These are phyloP conservation scores for Saccharomyces uvarum DNA, from an alignment of 1,139 yeast species.

Conservation along the genomic window DNA sequence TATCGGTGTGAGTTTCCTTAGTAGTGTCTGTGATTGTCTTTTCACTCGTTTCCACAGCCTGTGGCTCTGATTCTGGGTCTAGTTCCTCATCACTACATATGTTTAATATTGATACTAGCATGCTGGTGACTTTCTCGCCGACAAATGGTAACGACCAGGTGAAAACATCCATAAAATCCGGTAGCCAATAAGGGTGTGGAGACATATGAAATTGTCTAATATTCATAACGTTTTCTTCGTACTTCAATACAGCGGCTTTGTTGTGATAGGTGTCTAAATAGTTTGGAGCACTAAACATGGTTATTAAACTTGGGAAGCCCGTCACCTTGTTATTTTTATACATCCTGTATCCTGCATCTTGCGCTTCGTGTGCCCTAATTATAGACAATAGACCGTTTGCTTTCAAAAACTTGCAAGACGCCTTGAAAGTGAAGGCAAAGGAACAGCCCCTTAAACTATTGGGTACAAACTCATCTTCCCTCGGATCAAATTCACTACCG, in stretches of 20 bases:
- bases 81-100: constrained; percentile 91
- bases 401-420: constrained; percentile 71
- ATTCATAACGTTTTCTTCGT: constrained; percentile 84
- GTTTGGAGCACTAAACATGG: constrained; percentile 94
- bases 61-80: constrained; percentile 33
- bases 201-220: constrained; percentile 84
- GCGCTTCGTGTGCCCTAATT: constrained; percentile 94
- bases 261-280: constrained; percentile 88
- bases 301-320: constrained; percentile 85
- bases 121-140: constrained; percentile 87
- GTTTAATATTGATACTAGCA: constrained; percentile 79
- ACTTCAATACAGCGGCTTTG: constrained; percentile 86
- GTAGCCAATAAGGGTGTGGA: constrained; percentile 93
- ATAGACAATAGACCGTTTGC: constrained; percentile 69
- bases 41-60: not conserved
- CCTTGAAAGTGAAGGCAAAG: constrained; percentile 75
- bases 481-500: not conserved
- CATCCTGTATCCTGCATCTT: constrained; percentile 92
- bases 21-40: not conserved
- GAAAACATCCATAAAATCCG: constrained; percentile 92
- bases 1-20: constrained; percentile 32
- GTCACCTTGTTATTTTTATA: constrained; percentile 74
- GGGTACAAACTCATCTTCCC: constrained; percentile 41
- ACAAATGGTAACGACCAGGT: constrained; percentile 96
- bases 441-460: constrained; percentile 88